phyloP scores from a whole-genome alignment of 805 yeast species.

The Wickerhamiella nectarea region DNA sequence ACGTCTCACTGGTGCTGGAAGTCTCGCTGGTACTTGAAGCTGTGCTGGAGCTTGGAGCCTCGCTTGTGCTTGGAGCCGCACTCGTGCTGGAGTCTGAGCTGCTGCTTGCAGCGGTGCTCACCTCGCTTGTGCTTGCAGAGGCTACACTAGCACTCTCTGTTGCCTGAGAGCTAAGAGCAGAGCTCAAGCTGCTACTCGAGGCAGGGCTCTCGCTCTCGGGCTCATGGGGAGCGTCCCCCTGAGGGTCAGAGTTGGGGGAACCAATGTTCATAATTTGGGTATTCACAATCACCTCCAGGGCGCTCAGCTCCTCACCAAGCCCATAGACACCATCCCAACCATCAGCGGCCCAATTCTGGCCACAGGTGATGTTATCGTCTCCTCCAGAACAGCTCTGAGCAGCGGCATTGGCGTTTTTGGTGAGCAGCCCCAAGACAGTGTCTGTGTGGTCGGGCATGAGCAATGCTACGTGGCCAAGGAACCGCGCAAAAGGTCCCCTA shows the following conservation, averaged over 20 bases:
- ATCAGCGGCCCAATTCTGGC: conserved; percentile 47
- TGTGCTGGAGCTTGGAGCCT: background rate
- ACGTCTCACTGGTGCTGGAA: background rate
- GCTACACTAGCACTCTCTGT: background rate
- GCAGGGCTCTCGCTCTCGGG: background rate
- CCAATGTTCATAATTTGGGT: conserved; percentile 20
- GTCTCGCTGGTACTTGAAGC: background rate
- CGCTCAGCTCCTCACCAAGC: conserved; percentile 68
- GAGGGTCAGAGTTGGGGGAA: conserved; percentile 3
- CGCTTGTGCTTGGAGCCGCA: background rate
- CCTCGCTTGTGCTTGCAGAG: background rate
- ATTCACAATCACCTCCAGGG: conserved; percentile 47
- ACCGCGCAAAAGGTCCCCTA: conserved; percentile 52
- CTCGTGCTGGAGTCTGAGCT: background rate
- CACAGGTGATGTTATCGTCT: conserved; percentile 62
- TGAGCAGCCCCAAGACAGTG: conserved; percentile 32
- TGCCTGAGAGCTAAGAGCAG: background rate
- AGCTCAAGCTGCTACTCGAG: background rate
- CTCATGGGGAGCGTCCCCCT: background rate
- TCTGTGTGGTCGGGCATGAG: conserved; percentile 41
- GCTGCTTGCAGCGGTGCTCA: background rate
- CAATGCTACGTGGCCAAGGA: conserved; percentile 45
- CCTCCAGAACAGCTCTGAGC: conserved; percentile 69
- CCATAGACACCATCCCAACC: conserved; percentile 58
- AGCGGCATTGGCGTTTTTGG: conserved; percentile 48